Evolutionary conservation across 2,329 filamentous ascomycete species (phyloP).

Genomic region (Coniochaeta sp.): DNA sequence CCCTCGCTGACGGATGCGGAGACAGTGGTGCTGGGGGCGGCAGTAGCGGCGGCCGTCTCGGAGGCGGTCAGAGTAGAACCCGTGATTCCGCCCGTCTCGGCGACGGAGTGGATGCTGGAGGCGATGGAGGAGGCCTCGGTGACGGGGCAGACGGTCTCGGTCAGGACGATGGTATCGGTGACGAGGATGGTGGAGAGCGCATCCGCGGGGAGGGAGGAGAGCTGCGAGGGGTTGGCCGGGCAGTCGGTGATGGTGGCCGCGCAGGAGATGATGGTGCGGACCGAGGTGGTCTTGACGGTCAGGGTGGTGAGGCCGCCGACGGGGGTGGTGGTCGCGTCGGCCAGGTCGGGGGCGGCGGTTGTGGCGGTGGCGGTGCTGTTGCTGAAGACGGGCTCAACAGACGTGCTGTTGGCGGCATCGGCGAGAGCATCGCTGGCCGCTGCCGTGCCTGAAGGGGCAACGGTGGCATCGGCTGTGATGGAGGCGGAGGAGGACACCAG

Average conservation of each 20-base stretch:
- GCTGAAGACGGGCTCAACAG: no score
- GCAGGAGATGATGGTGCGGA: conserved; percentile 29
- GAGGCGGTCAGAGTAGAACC: conserved; percentile 35
- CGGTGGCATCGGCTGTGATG: background rate
- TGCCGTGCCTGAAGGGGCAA: conserved; percentile 5
- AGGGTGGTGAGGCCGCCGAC: conserved; percentile 26
- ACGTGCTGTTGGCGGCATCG: background rate
- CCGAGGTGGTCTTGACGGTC: conserved; percentile 26
- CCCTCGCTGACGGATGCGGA: conserved; percentile 13
- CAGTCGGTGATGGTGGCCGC: conserved; percentile 31
- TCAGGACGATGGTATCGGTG: conserved; percentile 30
- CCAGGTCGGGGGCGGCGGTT: conserved; percentile 6
- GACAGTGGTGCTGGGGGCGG: conserved; percentile 9
- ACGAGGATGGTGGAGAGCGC: conserved; percentile 25
- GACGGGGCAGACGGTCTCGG: conserved; percentile 34
- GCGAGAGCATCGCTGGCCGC: conserved; percentile 1
- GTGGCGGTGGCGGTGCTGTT: conserved; percentile 7
- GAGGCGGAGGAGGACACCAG: background rate
- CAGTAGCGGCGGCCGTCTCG: background rate
- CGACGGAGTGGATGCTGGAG: conserved; percentile 24
- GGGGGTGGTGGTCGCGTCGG: background rate
- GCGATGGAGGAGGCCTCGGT: conserved; percentile 29
- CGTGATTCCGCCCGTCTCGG: conserved; percentile 24
- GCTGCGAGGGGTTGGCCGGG: conserved; percentile 23
- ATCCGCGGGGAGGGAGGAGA: conserved; percentile 20